These are phyloP conservation scores for Colletotrichum karsti DNA, from an alignment of 2,329 filamentous ascomycete species.

Conservation along the genomic window DNA sequence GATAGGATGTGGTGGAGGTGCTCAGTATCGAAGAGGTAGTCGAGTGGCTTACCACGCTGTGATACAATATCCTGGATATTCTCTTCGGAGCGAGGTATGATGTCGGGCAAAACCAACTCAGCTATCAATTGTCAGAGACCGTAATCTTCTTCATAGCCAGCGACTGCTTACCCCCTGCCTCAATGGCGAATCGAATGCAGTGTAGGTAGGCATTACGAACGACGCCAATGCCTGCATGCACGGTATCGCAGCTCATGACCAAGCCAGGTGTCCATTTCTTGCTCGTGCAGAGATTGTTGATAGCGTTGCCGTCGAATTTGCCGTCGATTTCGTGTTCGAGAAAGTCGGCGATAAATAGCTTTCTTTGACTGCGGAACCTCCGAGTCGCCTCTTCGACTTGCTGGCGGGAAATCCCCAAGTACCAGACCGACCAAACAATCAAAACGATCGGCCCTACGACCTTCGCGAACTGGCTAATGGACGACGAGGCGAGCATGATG, in stretches of 20 bases:
- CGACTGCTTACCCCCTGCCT: slow-evolving; percentile 50
- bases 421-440: slow-evolving; percentile 35
- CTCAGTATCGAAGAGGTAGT: slow-evolving; percentile 44
- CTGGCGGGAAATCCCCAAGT: slow-evolving; percentile 32
- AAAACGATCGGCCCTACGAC: slow-evolving; percentile 32
- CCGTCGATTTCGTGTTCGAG: slow-evolving; percentile 42
- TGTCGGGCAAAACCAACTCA: slow-evolving; percentile 46
- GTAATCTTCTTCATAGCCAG: slow-evolving; percentile 29
- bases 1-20: slow-evolving; percentile 40
- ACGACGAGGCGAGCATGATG: slow-evolving; percentile 33
- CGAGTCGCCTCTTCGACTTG: slow-evolving; percentile 36
- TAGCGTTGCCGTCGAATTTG: slow-evolving; percentile 38
- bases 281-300: slow-evolving; percentile 43
- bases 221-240: slow-evolving; percentile 51
- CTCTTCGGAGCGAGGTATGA: slow-evolving; percentile 40
- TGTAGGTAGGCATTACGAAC: slow-evolving; percentile 54
- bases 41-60: slow-evolving; percentile 35
- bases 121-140: slow-evolving; percentile 34
- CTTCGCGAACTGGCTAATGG: slow-evolving; percentile 35
- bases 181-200: slow-evolving; percentile 55
- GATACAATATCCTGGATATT: slow-evolving; percentile 34
- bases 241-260: slow-evolving; percentile 52
- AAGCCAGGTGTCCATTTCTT: slow-evolving; percentile 49
- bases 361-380: slow-evolving; percentile 40
- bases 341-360: slow-evolving; percentile 43